Conservation (phyloP, 352 stramenopile genomes). For the Phytophthora boehmeriae region DNA sequence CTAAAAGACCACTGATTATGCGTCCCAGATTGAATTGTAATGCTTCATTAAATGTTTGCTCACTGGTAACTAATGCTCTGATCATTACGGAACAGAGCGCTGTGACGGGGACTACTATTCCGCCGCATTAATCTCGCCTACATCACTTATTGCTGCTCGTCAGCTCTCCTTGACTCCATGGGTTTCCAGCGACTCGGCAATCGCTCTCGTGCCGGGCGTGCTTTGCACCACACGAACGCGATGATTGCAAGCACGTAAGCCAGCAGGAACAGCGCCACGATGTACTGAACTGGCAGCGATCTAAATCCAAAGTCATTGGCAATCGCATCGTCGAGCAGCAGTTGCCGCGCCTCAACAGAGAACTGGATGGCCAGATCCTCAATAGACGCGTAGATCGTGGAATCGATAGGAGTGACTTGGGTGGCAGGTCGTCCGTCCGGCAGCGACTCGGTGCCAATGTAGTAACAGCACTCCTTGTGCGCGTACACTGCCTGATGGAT, state of each 20-base stretch:
- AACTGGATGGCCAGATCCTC: slow-evolving; percentile 84
- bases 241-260: slow-evolving; percentile 75
- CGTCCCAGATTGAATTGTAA: background rate
- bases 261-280: slow-evolving; percentile 71
- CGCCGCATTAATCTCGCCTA: slow-evolving; percentile 4
- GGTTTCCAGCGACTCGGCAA: slow-evolving; percentile 83
- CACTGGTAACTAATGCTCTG: background rate
- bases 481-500: slow-evolving; percentile 85
- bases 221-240: slow-evolving; percentile 79
- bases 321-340: slow-evolving; percentile 57
- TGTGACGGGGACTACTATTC: background rate
- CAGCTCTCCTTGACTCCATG: slow-evolving; percentile 78
- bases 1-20: background rate
- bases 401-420: slow-evolving; percentile 65
- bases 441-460: slow-evolving; percentile 77
- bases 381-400: slow-evolving; percentile 79
- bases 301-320: slow-evolving; percentile 39
- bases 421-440: slow-evolving; percentile 70
- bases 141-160: slow-evolving; percentile 7
- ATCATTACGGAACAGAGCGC: background rate
- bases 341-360: slow-evolving; percentile 67
- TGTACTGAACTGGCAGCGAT: slow-evolving; percentile 56
- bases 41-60: background rate
- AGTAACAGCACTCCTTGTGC: slow-evolving; percentile 88
- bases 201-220: slow-evolving; percentile 65